Evolutionary conservation across 2,329 filamentous ascomycete genomes (phyloP), one percentile per base, ranked within the genome.

Genomic region (Aureobasidium sp.): DNA sequence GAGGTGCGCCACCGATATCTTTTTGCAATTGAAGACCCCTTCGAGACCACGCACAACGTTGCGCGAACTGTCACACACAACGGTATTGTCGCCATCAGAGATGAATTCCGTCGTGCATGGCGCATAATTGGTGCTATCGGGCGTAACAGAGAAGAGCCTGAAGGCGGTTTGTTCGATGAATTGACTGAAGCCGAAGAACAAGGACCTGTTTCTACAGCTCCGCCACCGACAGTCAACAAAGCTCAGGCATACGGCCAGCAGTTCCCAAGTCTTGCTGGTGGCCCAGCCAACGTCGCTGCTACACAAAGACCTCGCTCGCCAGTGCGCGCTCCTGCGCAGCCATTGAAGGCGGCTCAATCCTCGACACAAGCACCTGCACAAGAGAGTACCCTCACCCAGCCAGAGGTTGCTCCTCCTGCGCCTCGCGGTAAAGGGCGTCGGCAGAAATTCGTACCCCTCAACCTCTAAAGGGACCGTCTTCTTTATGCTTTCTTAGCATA

Each of bases 11-110:
- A 91, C 69, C 85, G 91, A 13, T 96, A 91, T 72, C 81, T 96
- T 5, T 89, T 96, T 67, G 90, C 90, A 36, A 92, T 97, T 64
- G 92, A 96, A 71, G 92, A 96, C 72, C 92, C 92, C 0, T 96
- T 96, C 69, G 91, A 96, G 76, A 76, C 86, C 2, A 87, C 91
- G 44, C 91, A 96, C 74, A 97, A 96, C 68, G 88, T 96, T 37
- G 92, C 89, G 3, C 81, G 90, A 55, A 96, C 91, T 0, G 91
- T 96, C 0, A 91, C 88, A 7, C 89, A 93, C 69, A 84, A 86
- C 64, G 90, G 91, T 2, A 90, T 96, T 65, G 87, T 90, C 1
- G 83, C 87, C 0, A 94, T 96, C 64, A 81, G 90, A 44, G 88
- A 94, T 68, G 91, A 96, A 74, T 94, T 96, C 70, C 82, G 90